Conservation (phyloP, 148 eudicot species). For the Salicornia ramosissima region DNA sequence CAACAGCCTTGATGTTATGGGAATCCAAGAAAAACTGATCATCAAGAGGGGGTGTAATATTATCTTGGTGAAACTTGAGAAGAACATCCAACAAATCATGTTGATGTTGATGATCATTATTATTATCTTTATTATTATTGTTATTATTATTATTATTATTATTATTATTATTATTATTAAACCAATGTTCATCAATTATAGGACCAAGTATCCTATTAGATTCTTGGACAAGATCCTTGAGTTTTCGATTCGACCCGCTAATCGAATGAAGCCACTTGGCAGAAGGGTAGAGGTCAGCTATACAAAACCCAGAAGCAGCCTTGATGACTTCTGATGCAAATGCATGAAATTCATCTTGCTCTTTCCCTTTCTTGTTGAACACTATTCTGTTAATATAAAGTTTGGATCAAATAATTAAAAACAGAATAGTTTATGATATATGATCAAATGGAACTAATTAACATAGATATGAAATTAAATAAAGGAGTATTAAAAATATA, state of each 20-base stretch:
- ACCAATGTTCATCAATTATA: conserved; percentile 12
- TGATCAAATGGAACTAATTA: too few species aligned
- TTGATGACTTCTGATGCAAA: background rate
- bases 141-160: too few species aligned
- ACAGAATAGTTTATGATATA: too few species aligned
- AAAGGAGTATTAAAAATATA: too few species aligned
- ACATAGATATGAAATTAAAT: too few species aligned
- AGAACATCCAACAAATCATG: conserved; percentile 24
- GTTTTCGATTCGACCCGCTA: background rate
- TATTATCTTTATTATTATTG: too few species aligned
- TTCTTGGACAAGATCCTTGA: background rate
- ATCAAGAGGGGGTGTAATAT: background rate
- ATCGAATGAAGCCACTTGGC: conserved; percentile 9
- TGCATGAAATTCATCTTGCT: conserved; percentile 1
- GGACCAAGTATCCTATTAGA: conserved; percentile 10
- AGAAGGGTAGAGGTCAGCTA: conserved; percentile 24
- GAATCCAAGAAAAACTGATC: conserved; percentile 5
- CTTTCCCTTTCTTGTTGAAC: conserved; percentile 16
- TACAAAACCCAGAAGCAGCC: conserved; percentile 7
- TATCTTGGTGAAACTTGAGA: conserved; percentile 8
- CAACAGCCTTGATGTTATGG: conserved; percentile 15
- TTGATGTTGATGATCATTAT: too few species aligned
- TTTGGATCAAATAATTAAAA: too few species aligned
- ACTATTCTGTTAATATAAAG: conserved; percentile 14
- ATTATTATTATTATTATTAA: background rate